Base-by-base conservation (phyloP, 2,329 filamentous ascomycete species). In the Coleophoma eucalyptorum region DNA sequence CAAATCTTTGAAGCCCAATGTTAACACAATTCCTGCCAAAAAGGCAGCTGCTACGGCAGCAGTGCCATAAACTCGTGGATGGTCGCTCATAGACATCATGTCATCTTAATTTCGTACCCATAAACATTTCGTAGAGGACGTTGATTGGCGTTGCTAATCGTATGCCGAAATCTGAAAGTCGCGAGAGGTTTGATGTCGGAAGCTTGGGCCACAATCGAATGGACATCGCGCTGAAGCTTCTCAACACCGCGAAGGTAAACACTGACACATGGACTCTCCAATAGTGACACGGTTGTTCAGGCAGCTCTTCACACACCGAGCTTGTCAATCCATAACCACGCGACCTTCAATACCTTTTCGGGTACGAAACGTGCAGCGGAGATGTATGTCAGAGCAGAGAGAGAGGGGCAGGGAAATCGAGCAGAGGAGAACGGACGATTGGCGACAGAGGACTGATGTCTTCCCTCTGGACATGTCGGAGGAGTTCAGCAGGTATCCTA, bases 371-470 rank as follows among this genome's bases (percentile, higher is more conserved):
- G 71, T 69, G 60, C 64, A 68, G 59, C 55, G 65, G 64, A 70
- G 64, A 59, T 55, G 52, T 53, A 45, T 55, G 16, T 61, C 63
- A 21, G 50, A 46, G 42, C 48, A 45, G 40, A 51, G 43, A 40
- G 38, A 32, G 31, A 53, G 51, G 42, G 50, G 49, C 26, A 52
- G 48, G 32, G 48, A 49, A 35, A 52, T 20, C 20, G 43, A 51
- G 38, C 62, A 42, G 32, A 70, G 62, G 45, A 79, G 78, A 59
- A 87, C 89, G 65, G 87, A 81, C 69, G 77, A 84, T 61, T 97
- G 94, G 94, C 89, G 93, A 71, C 92, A 95, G 67, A 79, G 93
- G 53, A 87, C 80, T 26, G 82, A 89, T 55, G 72, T 90, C 18
- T 84, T 94, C 52, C 84, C 89, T 0, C 75, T 79, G 50, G 90